Evolutionary conservation across 2,329 filamentous ascomycete species (phyloP), one percentile per base, ranked within the genome.

Genomic region (Colletotrichum sp.): DNA sequence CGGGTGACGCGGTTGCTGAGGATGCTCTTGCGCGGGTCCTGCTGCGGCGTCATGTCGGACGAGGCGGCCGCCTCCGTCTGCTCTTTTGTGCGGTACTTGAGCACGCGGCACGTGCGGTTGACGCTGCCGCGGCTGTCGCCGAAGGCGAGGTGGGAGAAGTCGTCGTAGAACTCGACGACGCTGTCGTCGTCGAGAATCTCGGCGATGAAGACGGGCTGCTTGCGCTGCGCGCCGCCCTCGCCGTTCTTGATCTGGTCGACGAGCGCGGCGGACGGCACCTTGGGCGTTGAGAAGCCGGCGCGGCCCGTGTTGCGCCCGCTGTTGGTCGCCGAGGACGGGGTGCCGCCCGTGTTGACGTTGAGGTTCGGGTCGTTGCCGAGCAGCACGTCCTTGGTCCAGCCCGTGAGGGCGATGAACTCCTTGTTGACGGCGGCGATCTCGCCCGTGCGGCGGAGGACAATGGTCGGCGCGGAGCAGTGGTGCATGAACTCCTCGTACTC

Each of bases 371-470:
- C 94, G 80, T 96, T 95, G 65, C 97, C 97, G 1, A 99, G 89
- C 1, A 99, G 88, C 0, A 99, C 93, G 64, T 97, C 94, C 81
- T 96, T 96, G 69, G 93, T 95, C 97, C 97, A 99, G 7, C 96
- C 97, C 0, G 97, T 98, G 70, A 99, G 88, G 34, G 98, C 94
- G n/a, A 94, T 95, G 80, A 99, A 99, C 83, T 99, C 97, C 85
- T 98, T 98, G 83, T 97, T 98, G 26, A 98, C 95, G 5, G 95
- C 95, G 1, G 96, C 96, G n/a, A 99, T 93, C 84, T 99, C 97
- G 67, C 97, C 97, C 0, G 96, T 98, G 64, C 97, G 92, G 64
- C 97, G 93, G 82, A 95, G 98, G 30, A 99, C 95, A 74, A 99
- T 92, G 1, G 96, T 98, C 0, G 97, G 97, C 6, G 96, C 98